Evolutionary conservation across 768 basidiomycete genomes (phyloP), one percentile per base, ranked within the genome.

Genomic region (Pleurotus salmoneostramineus): DNA sequence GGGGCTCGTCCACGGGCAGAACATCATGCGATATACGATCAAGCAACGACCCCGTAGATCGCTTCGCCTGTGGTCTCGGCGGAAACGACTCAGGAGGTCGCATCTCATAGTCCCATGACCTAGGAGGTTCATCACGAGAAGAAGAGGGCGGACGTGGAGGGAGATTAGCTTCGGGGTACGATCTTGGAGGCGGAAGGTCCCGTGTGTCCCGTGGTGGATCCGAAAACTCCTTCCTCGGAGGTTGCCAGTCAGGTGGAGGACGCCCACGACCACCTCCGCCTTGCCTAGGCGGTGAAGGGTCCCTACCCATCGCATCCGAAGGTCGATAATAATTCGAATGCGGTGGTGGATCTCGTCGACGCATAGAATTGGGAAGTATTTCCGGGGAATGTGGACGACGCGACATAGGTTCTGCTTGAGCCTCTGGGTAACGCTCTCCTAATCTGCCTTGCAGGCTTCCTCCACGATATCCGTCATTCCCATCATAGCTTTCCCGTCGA

Each of bases 21-120:
- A n/a, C n/a, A 40, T 66, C 68, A 49, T 69, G 58, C 8, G 71
- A 71, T 40, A 76, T 50, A n/a, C 74, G 63, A 42, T 72, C 74
- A 48, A 76, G 59, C 50, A 76, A 61, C 11, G 75, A 73, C 15
- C 65, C 66, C 31, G 62, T 65, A 11, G 66, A 64, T 14, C 64
- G 59, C 12, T 56, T 14, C 35, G 59, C 45, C 31, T 56, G 60
- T n/a, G 64, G 61, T 33, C 60, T 63, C 33, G 59, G 48, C 6
- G 42, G 35, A 35, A n/a, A 46, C 21, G 43, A 15, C 6, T 46
- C 37, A 21, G 37, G 15, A 8, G n/a, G 27, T n/a, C 35, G 43
- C 12, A 36, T 1, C 6, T 17, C 34, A 8, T 42, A 17, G 17
- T 17, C 56, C 32, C 17, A 15, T 46, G 21, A 35, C 32, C 50